Evolutionary conservation across 148 eudicot genomes (phyloP).

Genomic region (Dysphania ambrosioides): DNA sequence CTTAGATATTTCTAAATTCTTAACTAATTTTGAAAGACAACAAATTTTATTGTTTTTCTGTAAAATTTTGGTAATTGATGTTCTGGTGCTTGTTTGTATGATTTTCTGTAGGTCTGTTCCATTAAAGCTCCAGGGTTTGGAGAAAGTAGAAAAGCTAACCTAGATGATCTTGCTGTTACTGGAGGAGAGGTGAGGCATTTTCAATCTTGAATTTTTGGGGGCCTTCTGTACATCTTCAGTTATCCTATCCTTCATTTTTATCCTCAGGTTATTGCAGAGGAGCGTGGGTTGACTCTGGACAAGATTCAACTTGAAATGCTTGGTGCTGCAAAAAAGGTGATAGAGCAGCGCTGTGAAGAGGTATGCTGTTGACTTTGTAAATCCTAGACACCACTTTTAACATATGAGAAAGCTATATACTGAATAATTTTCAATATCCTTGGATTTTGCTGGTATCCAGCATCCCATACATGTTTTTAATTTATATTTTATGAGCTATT

Average conservation of each 20-base stretch:
- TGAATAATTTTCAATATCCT: not conserved
- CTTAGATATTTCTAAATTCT: no score
- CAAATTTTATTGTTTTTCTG: not conserved
- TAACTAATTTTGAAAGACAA: not conserved
- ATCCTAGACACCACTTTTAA: not conserved
- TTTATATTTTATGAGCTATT: not conserved
- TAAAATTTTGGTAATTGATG: conserved; percentile 1
- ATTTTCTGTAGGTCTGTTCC: conserved; percentile 74
- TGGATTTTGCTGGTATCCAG: not conserved
- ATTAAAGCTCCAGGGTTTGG: conserved; percentile 98
- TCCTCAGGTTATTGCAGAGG: conserved; percentile 76
- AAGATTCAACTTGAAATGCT: conserved; percentile 73
- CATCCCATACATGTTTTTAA: not conserved
- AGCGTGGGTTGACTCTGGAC: conserved; percentile 61
- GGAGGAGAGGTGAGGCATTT: conserved; percentile 77
- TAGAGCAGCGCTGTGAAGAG: conserved; percentile 95
- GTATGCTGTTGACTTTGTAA: conserved; percentile 29
- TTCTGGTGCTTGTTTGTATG: not conserved
- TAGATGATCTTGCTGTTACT: conserved; percentile 83
- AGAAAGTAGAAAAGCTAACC: conserved; percentile 82
- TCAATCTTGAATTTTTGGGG: not conserved
- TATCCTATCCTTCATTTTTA: conserved; percentile 12
- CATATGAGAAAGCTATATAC: not conserved
- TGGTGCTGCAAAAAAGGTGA: conserved; percentile 78
- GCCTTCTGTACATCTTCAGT: conserved; percentile 11